These are phyloP conservation scores for Micractinium sp. DNA, from an alignment of 139 green algal genomes.

Conservation along the genomic window DNA sequence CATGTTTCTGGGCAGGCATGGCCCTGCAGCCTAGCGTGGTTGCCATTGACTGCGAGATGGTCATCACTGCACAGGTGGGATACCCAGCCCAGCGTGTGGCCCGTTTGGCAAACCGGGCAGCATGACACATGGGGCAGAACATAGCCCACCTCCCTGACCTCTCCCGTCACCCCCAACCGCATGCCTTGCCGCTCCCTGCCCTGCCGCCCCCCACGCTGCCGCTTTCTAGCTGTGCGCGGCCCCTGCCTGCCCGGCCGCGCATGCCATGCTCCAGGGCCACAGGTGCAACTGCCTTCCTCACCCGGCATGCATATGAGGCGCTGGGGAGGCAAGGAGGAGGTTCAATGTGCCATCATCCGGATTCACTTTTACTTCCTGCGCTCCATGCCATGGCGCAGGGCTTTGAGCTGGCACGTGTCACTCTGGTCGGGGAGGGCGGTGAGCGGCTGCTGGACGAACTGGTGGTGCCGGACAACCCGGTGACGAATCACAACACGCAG, in stretches of 20 bases:
- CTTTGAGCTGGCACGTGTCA: constrained; percentile 76
- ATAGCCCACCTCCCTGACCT: no score
- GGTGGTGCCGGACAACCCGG: constrained; percentile 76
- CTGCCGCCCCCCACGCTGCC: no score
- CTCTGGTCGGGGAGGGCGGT: constrained; percentile 60
- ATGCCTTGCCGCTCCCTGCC: no score
- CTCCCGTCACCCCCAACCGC: no score
- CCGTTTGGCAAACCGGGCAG: no score
- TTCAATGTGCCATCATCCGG: background rate
- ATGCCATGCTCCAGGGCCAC: background rate
- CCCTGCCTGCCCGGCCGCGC: no score
- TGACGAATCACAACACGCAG: constrained; percentile 88
- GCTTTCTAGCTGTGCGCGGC: no score
- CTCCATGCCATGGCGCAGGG: constrained; percentile 35
- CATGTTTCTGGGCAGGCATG: background rate
- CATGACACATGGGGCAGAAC: no score
- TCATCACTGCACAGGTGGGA: constrained; percentile 46
- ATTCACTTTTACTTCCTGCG: background rate
- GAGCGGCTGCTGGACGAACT: constrained; percentile 81
- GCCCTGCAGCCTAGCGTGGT: constrained; percentile 42
- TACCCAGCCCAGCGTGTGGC: no score
- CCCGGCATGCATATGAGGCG: background rate
- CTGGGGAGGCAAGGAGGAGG: background rate
- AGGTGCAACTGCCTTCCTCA: background rate
- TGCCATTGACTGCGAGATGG: constrained; percentile 90